Percentiles rank a stretch among this genome's conserved stretches.
Evolutionary conservation across 225 moss, liverwort and hornwort species (phyloP).

Genomic region (Climacium dendroides): DNA sequence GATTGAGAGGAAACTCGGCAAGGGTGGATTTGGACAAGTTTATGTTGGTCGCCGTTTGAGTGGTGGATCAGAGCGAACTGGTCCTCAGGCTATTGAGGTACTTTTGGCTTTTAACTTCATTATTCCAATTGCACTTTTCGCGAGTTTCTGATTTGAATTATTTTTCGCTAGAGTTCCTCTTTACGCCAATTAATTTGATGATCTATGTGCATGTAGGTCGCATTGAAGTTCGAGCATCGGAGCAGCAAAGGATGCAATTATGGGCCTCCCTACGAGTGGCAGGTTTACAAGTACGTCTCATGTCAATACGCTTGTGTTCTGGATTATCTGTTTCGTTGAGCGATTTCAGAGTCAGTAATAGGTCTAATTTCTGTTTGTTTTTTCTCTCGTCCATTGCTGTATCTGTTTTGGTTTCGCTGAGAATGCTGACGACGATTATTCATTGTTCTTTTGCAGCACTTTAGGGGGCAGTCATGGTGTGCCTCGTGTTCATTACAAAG

Average conservation of each 20-base stretch:
- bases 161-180: neutral
- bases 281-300: slow-evolving; percentile 80
- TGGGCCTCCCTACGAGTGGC: slow-evolving; percentile 99
- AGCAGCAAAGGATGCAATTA: slow-evolving; percentile 99
- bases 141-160: neutral
- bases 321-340: neutral
- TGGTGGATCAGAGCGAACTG: slow-evolving; percentile 77
- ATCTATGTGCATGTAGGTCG: slow-evolving; percentile 43
- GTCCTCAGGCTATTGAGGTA: slow-evolving; percentile 91
- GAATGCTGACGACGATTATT: neutral
- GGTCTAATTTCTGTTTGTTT: too few relatives aligned
- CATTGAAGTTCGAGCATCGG: slow-evolving; percentile 97
- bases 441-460: slow-evolving; percentile 36
- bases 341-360: neutral
- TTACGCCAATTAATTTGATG: neutral
- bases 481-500: slow-evolving; percentile 90
- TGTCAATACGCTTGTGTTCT: neutral
- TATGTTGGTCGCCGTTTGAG: slow-evolving; percentile 88
- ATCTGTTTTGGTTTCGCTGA: too few relatives aligned
- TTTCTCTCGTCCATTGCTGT: too few relatives aligned
- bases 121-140: neutral
- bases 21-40: slow-evolving; percentile 98
- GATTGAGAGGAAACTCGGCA: slow-evolving; percentile 98
- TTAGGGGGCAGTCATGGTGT: slow-evolving; percentile 98
- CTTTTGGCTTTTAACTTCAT: neutral